Conservation (phyloP, 805 yeast genomes). For the Blastobotrys parvus region DNA sequence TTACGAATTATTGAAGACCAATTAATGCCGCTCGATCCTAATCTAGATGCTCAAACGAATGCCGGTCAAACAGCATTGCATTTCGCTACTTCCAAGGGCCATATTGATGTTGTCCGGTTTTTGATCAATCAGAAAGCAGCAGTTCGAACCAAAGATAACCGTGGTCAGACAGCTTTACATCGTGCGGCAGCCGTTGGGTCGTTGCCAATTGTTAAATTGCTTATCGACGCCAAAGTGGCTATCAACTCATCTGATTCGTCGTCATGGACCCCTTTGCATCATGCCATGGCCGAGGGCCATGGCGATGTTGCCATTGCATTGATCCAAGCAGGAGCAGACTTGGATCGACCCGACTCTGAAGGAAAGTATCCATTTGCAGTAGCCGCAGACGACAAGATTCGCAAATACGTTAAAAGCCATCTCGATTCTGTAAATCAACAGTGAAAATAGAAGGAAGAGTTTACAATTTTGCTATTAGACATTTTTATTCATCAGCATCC, state of each 20-base stretch:
- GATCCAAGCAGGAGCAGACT: constrained; percentile 61
- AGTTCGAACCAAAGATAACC: constrained; percentile 56
- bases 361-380: constrained; percentile 50
- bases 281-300: constrained; percentile 85
- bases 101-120: constrained; percentile 42
- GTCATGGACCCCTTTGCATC: constrained; percentile 86
- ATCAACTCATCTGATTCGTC: constrained; percentile 57
- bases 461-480: too few species aligned
- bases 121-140: constrained; percentile 55
- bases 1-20: constrained; percentile 38
- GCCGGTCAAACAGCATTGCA: constrained; percentile 71
- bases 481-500: too few species aligned
- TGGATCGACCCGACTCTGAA: constrained; percentile 36
- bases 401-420: constrained; percentile 18
- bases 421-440: too few species aligned
- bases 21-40: constrained; percentile 46
- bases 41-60: constrained; percentile 52
- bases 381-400: constrained; percentile 45
- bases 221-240: constrained; percentile 49
- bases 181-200: constrained; percentile 80
- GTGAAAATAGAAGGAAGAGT: too few species aligned
- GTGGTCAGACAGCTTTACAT: constrained; percentile 60
- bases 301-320: constrained; percentile 63
- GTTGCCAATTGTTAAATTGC: constrained; percentile 42
- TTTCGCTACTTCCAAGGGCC: constrained; percentile 65